phyloP scores from a whole-genome alignment of 371 early-diverging fungal species.

The Syncephalastrum sp. region DNA sequence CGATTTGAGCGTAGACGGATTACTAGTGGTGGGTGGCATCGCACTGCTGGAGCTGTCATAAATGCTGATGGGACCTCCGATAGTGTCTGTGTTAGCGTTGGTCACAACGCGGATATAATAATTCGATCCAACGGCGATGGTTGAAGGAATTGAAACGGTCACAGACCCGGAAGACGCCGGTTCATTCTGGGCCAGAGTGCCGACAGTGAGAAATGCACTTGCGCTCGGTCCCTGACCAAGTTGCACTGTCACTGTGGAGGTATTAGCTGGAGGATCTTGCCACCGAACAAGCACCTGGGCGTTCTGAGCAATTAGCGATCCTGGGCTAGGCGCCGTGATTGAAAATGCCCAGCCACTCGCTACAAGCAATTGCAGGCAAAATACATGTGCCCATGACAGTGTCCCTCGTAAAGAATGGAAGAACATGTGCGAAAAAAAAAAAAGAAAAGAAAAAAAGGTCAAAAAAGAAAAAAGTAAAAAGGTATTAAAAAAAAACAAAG shows the following conservation, averaged over 20 bases:
- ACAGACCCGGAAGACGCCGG: slow-evolving; percentile 4
- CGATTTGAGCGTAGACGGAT: too few species aligned
- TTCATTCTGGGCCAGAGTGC: slow-evolving; percentile 1
- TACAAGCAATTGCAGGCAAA: too few species aligned
- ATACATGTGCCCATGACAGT: too few species aligned
- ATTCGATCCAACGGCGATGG: slow-evolving; percentile 4
- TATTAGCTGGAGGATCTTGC: slow-evolving; percentile 6
- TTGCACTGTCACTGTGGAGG: not conserved
- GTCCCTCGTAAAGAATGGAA: too few species aligned
- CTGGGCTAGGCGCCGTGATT: too few species aligned
- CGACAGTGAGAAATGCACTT: not conserved
- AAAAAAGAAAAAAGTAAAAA: too few species aligned
- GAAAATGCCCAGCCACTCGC: too few species aligned
- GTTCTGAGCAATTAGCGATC: too few species aligned
- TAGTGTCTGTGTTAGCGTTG: slow-evolving; percentile 3
- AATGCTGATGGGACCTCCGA: slow-evolving; percentile 8
- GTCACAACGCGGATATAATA: slow-evolving; percentile 6
- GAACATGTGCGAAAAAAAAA: too few species aligned
- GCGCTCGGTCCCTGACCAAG: slow-evolving; percentile 4
- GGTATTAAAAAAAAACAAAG: too few species aligned
- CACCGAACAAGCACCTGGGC: slow-evolving; percentile 7
- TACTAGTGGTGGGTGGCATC: too few species aligned
- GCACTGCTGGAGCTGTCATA: not conserved
- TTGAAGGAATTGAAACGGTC: slow-evolving; percentile 1
- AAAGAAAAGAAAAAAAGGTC: too few species aligned